Conservation (phyloP, 164 flowering plant genomes). For the Vitis rotundifolia region DNA sequence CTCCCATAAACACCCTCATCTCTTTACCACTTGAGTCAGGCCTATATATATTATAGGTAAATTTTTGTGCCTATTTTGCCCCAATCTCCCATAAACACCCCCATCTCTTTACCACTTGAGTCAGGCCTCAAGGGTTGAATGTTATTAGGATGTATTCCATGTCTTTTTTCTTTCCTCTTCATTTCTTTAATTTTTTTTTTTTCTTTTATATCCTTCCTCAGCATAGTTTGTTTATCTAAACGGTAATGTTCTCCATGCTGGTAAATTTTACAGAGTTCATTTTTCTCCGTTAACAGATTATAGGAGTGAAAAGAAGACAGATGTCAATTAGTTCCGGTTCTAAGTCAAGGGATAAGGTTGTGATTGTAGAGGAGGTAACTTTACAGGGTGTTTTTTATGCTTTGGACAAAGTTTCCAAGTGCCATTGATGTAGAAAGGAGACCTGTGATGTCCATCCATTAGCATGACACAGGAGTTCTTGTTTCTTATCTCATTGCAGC, state of each 20-base stretch:
- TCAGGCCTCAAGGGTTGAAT: too few species aligned
- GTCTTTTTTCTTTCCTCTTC: too few species aligned
- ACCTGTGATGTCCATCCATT: background rate
- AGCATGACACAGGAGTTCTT: background rate
- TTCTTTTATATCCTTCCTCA: background rate
- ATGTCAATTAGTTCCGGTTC: constrained; percentile 80
- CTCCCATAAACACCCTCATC: too few species aligned
- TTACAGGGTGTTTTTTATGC: constrained; percentile 66
- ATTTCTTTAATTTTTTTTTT: too few species aligned
- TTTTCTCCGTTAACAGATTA: constrained; percentile 45
- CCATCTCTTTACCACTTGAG: too few species aligned
- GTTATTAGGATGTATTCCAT: too few species aligned
- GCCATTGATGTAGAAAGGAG: constrained; percentile 21
- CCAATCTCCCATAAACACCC: too few species aligned
- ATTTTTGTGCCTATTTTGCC: too few species aligned
- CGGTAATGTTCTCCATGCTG: background rate
- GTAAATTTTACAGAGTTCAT: background rate
- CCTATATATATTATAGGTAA: too few species aligned
- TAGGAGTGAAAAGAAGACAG: constrained; percentile 89
- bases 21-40: too few species aligned
- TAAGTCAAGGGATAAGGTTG: constrained; percentile 90
- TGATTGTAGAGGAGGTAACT: constrained; percentile 82
- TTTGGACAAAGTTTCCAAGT: constrained; percentile 49
- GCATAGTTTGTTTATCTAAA: background rate
- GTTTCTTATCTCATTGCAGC: background rate